phyloP scores from a whole-genome alignment of 2,329 filamentous ascomycete genomes.

The Pseudogymnoascus sp. region DNA sequence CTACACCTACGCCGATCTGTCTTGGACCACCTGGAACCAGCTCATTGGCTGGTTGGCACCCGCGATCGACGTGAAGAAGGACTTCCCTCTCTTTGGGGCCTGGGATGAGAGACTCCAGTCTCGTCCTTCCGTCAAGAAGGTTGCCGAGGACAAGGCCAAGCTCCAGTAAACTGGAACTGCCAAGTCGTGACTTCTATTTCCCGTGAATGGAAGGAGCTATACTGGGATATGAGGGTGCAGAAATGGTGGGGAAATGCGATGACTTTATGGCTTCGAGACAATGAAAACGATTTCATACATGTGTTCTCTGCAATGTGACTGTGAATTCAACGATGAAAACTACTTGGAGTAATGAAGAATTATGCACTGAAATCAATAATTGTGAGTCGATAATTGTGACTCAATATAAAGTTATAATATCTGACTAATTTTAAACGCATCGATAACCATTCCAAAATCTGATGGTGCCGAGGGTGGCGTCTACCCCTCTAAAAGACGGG shows the following conservation, averaged over 20 bases:
- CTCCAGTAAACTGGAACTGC: not conserved
- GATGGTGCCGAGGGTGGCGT: too few species aligned
- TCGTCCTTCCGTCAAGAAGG: not conserved
- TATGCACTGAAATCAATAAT: too few species aligned
- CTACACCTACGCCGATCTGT: slow-evolving; percentile 33
- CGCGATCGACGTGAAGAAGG: not conserved
- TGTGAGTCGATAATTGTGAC: too few species aligned
- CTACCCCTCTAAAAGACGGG: too few species aligned
- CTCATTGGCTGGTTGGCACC: not conserved
- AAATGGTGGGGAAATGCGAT: not conserved
- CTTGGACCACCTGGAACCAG: slow-evolving; percentile 30
- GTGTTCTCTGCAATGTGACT: not conserved
- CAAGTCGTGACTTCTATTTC: not conserved
- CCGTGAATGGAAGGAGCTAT: not conserved
- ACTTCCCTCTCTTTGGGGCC: not conserved
- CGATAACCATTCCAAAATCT: too few species aligned
- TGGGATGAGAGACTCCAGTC: not conserved
- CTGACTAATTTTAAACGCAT: too few species aligned
- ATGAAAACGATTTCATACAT: not conserved
- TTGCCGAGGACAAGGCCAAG: not conserved
- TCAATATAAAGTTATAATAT: too few species aligned
- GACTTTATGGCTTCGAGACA: not conserved
- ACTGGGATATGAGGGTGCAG: not conserved
- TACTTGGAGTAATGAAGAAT: not conserved
- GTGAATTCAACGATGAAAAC: not conserved